Conservation (phyloP, 2,329 filamentous ascomycete species). For the Fusarium liriodendri region DNA sequence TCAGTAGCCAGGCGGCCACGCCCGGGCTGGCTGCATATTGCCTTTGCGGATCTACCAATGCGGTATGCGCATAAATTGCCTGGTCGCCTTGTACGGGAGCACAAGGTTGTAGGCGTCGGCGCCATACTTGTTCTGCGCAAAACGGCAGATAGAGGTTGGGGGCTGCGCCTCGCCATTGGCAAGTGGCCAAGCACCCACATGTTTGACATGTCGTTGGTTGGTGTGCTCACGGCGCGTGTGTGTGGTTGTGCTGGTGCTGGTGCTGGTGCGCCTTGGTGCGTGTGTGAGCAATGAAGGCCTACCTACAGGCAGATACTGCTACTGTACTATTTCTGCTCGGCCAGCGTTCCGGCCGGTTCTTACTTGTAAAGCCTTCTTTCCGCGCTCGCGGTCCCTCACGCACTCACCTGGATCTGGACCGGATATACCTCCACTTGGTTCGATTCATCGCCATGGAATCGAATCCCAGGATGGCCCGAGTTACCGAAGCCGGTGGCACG, state of each 20-base stretch:
- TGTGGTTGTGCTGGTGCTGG: constrained; percentile 2
- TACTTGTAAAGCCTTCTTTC: constrained; percentile 27
- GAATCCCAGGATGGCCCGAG: constrained; percentile 32
- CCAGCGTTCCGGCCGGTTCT: constrained; percentile 13
- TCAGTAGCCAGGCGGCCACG: not conserved
- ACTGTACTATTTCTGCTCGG: constrained; percentile 21
- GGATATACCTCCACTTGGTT: not conserved
- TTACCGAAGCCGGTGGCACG: constrained; percentile 29
- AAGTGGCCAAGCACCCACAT: constrained; percentile 32
- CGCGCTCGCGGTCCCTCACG: constrained; percentile 4
- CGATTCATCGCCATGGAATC: constrained; percentile 3
- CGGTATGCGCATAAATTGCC: constrained; percentile 2
- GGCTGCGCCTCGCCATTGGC: constrained; percentile 39
- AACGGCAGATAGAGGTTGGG: constrained; percentile 29
- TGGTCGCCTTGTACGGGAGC: constrained; percentile 29
- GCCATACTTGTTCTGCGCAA: constrained; percentile 31
- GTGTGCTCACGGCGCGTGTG: constrained; percentile 25
- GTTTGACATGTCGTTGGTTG: constrained; percentile 37
- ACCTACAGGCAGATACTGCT: not conserved
- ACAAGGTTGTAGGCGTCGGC: constrained; percentile 18
- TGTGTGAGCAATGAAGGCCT: not conserved
- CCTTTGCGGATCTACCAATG: not conserved
- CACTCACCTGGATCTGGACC: constrained; percentile 1
- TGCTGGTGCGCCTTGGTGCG: not conserved
- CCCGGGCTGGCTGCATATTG: constrained; percentile 6